Percentiles rank a stretch among this genome's conserved stretches.
Conservation (phyloP, 331 rosid genomes). For the Phaseolus coccineus region DNA sequence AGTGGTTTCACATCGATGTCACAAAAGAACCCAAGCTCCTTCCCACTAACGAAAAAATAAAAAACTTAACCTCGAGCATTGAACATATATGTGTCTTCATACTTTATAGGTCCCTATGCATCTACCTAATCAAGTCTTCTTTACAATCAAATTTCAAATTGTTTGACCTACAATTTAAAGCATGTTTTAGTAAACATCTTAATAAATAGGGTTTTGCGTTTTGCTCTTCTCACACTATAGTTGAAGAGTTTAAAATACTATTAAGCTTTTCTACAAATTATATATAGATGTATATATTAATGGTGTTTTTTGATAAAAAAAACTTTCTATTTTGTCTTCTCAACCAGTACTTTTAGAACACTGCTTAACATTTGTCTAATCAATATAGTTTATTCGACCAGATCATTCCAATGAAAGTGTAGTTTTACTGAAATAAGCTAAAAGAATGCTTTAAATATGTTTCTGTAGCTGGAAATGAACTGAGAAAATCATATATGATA, state of each 20-base stretch:
- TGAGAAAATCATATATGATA: not conserved
- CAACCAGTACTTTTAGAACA: too few relatives aligned
- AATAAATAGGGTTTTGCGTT: not conserved
- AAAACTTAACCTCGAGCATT: conserved; percentile 14
- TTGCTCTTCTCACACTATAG: too few relatives aligned
- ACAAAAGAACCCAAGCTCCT: conserved; percentile 35
- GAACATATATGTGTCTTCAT: not conserved
- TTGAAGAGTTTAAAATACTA: too few relatives aligned
- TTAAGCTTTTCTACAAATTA: too few relatives aligned
- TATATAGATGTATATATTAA: too few relatives aligned
- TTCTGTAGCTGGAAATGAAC: not conserved
- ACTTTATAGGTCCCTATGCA: not conserved
- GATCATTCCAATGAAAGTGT: not conserved
- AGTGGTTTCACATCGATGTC: conserved; percentile 54
- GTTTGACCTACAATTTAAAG: not conserved
- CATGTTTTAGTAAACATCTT: not conserved
- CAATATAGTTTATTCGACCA: not conserved
- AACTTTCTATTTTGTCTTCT: too few relatives aligned
- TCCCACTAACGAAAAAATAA: not conserved
- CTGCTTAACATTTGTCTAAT: too few relatives aligned
- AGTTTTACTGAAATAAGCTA: not conserved
- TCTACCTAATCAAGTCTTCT: not conserved
- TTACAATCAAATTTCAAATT: not conserved
- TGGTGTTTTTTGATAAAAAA: too few relatives aligned
- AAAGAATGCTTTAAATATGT: not conserved